Evolutionary conservation across 169 alveolate species (phyloP).

Genomic region (Cryptosporidium tyzzeri): DNA sequence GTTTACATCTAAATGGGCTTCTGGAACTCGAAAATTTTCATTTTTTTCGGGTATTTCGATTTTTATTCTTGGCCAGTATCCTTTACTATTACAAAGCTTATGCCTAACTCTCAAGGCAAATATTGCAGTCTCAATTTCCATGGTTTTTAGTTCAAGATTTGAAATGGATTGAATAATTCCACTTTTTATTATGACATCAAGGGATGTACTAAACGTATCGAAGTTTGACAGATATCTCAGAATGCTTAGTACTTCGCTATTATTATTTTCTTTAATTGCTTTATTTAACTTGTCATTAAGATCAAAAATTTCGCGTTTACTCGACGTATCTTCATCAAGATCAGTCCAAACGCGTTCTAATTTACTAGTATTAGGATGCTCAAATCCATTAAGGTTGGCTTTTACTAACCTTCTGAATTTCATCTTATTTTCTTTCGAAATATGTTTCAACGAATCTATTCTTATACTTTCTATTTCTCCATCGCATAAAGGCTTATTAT

Average conservation of each 20-base stretch:
- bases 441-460: neutral
- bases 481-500: neutral
- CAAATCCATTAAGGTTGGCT: neutral
- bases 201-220: conserved; percentile 22
- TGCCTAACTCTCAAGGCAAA: conserved; percentile 24
- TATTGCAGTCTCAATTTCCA: conserved; percentile 33
- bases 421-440: neutral
- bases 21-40: neutral
- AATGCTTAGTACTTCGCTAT: conserved; percentile 29
- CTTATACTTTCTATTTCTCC: neutral
- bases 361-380: neutral
- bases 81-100: conserved; percentile 35
- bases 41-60: neutral
- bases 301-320: neutral
- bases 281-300: conserved; percentile 5
- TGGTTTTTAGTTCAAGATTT: neutral
- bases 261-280: conserved; percentile 22
- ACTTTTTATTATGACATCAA: neutral
- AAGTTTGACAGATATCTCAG: conserved; percentile 1
- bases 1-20: neutral
- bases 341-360: neutral
- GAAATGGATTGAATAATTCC: conserved; percentile 30
- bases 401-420: neutral
- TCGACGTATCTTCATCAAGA: neutral
- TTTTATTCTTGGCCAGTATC: conserved; percentile 12